These are phyloP conservation scores for Polymyxa betae DNA, from an alignment of 208 protist genomes.

Conservation along the genomic window DNA sequence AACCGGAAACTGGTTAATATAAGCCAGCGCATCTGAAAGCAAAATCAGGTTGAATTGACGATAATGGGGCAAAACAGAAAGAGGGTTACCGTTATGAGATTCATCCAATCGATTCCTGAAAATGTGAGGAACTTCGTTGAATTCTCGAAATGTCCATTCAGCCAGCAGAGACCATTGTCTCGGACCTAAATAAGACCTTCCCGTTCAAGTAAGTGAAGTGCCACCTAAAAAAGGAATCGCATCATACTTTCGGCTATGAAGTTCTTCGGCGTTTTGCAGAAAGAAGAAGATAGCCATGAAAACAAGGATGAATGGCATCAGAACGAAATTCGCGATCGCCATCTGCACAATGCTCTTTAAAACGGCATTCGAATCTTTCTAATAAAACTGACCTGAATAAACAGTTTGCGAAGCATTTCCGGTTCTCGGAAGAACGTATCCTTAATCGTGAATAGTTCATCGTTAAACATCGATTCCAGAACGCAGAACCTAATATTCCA, in stretches of 20 bases:
- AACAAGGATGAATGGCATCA: constrained; percentile 49
- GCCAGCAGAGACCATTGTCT: constrained; percentile 33
- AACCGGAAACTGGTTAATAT: constrained; percentile 41
- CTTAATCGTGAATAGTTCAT: constrained; percentile 5
- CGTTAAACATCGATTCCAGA: constrained; percentile 28
- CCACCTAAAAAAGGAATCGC: background rate
- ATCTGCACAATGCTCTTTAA: background rate
- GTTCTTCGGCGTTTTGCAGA: constrained; percentile 37
- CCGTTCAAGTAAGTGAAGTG: background rate
- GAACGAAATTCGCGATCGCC: constrained; percentile 1
- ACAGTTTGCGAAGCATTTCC: background rate
- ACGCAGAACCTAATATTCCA: constrained; percentile 47
- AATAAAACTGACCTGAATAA: background rate
- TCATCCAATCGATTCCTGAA: constrained; percentile 3
- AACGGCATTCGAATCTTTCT: background rate
- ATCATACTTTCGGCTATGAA: constrained; percentile 8
- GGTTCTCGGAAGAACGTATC: constrained; percentile 32
- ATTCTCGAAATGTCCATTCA: constrained; percentile 40
- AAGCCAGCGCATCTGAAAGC: background rate
- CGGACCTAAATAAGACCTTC: constrained; percentile 13
- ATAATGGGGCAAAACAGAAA: background rate
- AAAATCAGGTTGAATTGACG: background rate
- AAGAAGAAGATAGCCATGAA: constrained; percentile 52
- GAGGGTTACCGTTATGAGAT: background rate
- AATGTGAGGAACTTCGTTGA: constrained; percentile 41